Base-by-base conservation (phyloP, 2,329 filamentous ascomycete genomes). In the Colletotrichum costaricense region DNA sequence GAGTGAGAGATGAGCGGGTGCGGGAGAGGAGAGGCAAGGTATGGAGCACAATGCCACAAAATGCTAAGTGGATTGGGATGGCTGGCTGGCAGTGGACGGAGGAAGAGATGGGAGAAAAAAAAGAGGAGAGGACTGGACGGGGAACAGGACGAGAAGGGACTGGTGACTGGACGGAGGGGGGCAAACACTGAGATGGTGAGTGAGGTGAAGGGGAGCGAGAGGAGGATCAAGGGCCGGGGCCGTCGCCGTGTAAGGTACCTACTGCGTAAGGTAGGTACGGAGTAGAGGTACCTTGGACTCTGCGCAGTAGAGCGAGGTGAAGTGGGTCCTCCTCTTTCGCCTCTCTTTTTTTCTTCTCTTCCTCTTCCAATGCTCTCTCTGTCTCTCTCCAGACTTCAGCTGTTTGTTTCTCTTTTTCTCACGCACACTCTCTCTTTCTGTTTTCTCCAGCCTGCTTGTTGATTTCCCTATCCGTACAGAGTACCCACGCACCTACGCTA, bases 151-250 rank as follows among this genome's bases (percentile, higher is more conserved):
- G 56, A 59, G 67, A 65, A 28, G 35, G 59, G 56, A 73, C 46
- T 30, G 49, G 59, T 49, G n/a, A 49, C 52, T 35, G 67, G 67
- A 49, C 38, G 54, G 58, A 28, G 38, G 35, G 38, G 56, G 9
- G 42, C 42, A 49, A 49, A 49, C 42, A 49, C 42, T 49, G 19
- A 46, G 30, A 33, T 33, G 33, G 33, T 35, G 33, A 35, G 33
- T 35, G 33, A 49, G 19, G 42, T 19, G 42, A 49, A 49, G 16
- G 42, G 60, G 46, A 52, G 26, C 35, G 42, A 38, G 22, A 56
- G 42, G 60, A 54, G 67, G 60, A 60, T 60, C 46, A 59, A 67
- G 63, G 63, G 52, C 59, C 65, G 65, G 69, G 58, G 57, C 54
- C 65, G 28, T 69, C 38, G 69, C 58, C 57, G 57, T 72, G 65